phyloP scores from a whole-genome alignment of 495 filamentous ascomycete genomes.

The Chlorociboria aeruginascens region DNA sequence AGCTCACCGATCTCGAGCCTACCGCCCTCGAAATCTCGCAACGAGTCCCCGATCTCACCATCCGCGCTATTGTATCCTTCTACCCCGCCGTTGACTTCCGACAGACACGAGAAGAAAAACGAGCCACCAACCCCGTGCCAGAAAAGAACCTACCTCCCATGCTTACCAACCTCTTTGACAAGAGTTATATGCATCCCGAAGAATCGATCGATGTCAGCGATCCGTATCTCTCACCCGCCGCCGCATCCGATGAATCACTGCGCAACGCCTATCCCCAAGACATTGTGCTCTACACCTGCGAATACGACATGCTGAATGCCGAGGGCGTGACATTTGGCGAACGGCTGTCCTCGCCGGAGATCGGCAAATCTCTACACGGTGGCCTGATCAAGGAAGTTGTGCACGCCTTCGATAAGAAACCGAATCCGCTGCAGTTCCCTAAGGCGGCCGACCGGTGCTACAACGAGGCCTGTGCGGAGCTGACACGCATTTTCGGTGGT shows the following conservation, averaged over 20 bases:
- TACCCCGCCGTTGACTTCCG: conserved; percentile 84
- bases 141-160: conserved; percentile 32
- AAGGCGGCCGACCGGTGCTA: conserved; percentile 29
- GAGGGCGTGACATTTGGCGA: conserved; percentile 62
- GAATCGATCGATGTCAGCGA: conserved; percentile 29
- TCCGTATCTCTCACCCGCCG: conserved; percentile 52
- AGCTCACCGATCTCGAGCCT: conserved; percentile 26
- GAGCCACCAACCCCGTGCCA: conserved; percentile 36
- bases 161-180: conserved; percentile 66
- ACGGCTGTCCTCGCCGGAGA: conserved; percentile 32
- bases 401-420: conserved; percentile 83
- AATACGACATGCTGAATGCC: conserved; percentile 80
- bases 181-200: conserved; percentile 56
- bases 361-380: conserved; percentile 56
- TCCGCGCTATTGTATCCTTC: conserved; percentile 48
- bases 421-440: conserved; percentile 53
- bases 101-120: conserved; percentile 57
- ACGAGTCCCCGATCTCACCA: conserved; percentile 34
- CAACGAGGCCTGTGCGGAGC: conserved; percentile 29
- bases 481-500: conserved; percentile 28
- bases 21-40: conserved; percentile 23
- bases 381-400: conserved; percentile 59
- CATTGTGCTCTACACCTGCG: conserved; percentile 68
- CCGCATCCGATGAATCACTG: conserved; percentile 42
- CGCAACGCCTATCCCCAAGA: conserved; percentile 42